phyloP scores from a whole-genome alignment of 2,329 filamentous ascomycete genomes.

The Penicillium brasilianum region DNA sequence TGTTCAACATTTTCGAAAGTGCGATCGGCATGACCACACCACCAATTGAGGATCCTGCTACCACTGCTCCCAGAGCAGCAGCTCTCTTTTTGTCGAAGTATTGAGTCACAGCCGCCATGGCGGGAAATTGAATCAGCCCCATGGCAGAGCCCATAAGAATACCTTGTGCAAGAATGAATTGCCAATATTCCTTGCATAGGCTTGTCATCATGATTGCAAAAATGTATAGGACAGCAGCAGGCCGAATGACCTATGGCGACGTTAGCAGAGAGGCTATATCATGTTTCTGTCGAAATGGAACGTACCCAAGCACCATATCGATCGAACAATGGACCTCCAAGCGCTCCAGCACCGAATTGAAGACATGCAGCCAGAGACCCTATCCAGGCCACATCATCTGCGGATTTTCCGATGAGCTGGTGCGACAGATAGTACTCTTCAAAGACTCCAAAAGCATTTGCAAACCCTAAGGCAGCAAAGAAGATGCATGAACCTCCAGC shows the following conservation, averaged over 20 bases:
- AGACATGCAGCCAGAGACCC: not conserved
- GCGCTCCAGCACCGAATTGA: not conserved
- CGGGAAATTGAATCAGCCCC: slow-evolving; percentile 49
- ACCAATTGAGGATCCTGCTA: slow-evolving; percentile 57
- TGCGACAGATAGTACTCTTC: not conserved
- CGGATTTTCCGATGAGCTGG: not conserved
- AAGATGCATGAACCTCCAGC: not conserved
- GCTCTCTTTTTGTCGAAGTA: slow-evolving; percentile 56
- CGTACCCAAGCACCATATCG: not conserved
- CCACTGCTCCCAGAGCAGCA: slow-evolving; percentile 53
- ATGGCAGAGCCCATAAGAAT: not conserved
- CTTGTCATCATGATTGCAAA: not conserved
- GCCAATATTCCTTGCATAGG: not conserved
- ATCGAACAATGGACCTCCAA: not conserved
- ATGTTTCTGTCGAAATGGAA: not conserved
- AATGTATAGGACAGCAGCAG: not conserved
- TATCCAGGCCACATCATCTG: not conserved
- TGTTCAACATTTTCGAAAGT: slow-evolving; percentile 45
- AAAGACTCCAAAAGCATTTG: not conserved
- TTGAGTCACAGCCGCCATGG: slow-evolving; percentile 53
- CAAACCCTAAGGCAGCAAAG: not conserved
- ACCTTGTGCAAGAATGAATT: not conserved
- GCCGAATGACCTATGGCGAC: not conserved
- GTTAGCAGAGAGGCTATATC: not conserved
- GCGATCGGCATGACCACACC: slow-evolving; percentile 58